Evolutionary conservation across 2,329 filamentous ascomycete genomes (phyloP), one percentile per base, ranked within the genome.

Genomic region (Chaetomium sp.): DNA sequence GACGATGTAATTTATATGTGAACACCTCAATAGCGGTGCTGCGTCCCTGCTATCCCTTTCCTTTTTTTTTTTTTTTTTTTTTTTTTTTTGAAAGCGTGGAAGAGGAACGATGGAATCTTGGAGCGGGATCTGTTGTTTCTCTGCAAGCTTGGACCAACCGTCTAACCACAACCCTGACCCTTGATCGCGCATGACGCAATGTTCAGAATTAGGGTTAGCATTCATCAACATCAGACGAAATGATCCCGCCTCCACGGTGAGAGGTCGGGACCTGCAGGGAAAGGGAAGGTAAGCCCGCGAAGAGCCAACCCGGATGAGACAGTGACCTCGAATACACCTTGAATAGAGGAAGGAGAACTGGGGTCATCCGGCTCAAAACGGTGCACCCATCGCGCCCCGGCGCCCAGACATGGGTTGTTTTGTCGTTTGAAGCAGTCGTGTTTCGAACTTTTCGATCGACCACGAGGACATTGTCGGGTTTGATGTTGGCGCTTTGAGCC

Each of bases 121-220:
- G 13, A 42, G 5, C 19, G 38, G 16, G 13, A 19, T 7, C 7
- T 8, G 38, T n/a, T 29, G 27, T 5, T 42, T 42, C 38, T 42
- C 19, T n/a, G n/a, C 13, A 42, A 42, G 35, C 21, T 27, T 49
- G 33, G 58, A 55, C 25, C 25, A 33, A 27, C 25, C 6, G n/a
- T 56, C 49, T n/a, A n/a, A n/a, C n/a, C 23, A 29, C 29, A 60
- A 60, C 57, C 62, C 57, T 55, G 56, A 60, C 57, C 62, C 57
- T 55, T 13, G 54, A 42, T 21, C 9, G 31, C 19, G 19, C 57
- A 64, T 64, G 57, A 64, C 62, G 51, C 62, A 60, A 64, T 60
- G 57, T 31, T 16, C 45, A 33, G 49, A 53, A 25, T 57, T 23
- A 63, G 54, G 61, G 61, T 63, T 58, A 1, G 12, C 9, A 27